Conservation (phyloP, 176 grass and related monocot species). For the Oryza officinalis region DNA sequence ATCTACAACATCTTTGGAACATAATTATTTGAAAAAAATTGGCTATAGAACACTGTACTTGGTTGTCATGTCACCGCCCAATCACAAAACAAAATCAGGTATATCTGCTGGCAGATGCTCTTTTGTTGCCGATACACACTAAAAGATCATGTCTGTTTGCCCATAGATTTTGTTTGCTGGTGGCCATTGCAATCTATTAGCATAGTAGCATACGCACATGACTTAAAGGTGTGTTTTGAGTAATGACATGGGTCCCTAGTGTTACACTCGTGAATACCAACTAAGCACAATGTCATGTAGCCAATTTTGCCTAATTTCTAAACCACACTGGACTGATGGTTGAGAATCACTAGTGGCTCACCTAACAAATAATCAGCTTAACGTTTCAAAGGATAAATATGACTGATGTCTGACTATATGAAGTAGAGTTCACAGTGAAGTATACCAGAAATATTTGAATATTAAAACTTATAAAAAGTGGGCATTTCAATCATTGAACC, state of each 20-base stretch:
- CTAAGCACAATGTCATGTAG: background rate
- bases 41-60: background rate
- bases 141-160: background rate
- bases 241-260: background rate
- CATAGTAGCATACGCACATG: background rate
- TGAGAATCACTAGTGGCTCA: background rate
- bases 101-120: background rate
- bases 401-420: background rate
- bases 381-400: background rate
- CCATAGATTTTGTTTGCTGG: background rate
- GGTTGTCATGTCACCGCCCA: background rate
- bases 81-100: background rate
- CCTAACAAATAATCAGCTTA: background rate
- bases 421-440: background rate
- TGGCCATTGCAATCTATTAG: background rate
- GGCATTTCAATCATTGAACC: background rate
- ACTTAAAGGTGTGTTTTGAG: background rate
- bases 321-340: background rate
- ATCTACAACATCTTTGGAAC: slow-evolving; percentile 12
- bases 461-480: background rate
- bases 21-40: background rate
- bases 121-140: background rate
- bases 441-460: background rate
- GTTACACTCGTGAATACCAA: background rate
- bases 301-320: background rate